Percentiles rank a stretch among this genome's conserved stretches.
Evolutionary conservation across 2,329 filamentous ascomycete species (phyloP).

Genomic region (Scytalidium lignicola): DNA sequence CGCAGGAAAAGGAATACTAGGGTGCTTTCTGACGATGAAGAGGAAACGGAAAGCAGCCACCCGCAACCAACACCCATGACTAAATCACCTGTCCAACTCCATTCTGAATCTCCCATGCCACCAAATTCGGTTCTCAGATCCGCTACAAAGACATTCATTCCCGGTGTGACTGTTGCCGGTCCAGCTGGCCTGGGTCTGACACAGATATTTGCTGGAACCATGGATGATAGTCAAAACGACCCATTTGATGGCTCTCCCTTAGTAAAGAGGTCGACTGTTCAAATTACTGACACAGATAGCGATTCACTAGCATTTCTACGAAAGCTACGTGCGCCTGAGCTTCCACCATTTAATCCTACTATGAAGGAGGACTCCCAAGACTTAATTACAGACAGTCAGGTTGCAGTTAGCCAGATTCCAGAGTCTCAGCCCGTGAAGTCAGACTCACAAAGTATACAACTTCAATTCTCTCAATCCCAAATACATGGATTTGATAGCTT

Average conservation of each 20-base stretch:
- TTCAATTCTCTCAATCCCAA: constrained; percentile 58
- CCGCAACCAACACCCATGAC: constrained; percentile 14
- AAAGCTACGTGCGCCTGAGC: constrained; percentile 43
- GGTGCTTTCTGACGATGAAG: constrained; percentile 36
- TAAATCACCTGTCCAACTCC: constrained; percentile 27
- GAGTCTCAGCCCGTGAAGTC: constrained; percentile 36
- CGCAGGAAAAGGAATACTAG: constrained; percentile 21
- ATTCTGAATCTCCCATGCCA: constrained; percentile 39
- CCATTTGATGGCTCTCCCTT: constrained; percentile 21
- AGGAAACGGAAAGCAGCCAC: constrained; percentile 33
- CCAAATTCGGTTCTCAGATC: constrained; percentile 64
- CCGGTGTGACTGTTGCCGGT: constrained; percentile 56
- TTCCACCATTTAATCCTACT: constrained; percentile 39
- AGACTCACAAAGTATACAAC: constrained; percentile 35
- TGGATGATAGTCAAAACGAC: constrained; percentile 56
- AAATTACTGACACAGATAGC: constrained; percentile 14
- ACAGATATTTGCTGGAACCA: constrained; percentile 85
- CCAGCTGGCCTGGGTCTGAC: constrained; percentile 70
- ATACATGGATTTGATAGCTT: constrained; percentile 53
- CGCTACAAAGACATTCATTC: constrained; percentile 65
- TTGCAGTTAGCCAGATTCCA: constrained; percentile 25
- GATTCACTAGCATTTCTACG: constrained; percentile 47
- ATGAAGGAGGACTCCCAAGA: constrained; percentile 36
- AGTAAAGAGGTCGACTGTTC: constrained; percentile 6
- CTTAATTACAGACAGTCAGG: constrained; percentile 44